These are phyloP conservation scores for Capronia epimyces DNA, from an alignment of 2,329 filamentous ascomycete genomes.

Conservation along the genomic window DNA sequence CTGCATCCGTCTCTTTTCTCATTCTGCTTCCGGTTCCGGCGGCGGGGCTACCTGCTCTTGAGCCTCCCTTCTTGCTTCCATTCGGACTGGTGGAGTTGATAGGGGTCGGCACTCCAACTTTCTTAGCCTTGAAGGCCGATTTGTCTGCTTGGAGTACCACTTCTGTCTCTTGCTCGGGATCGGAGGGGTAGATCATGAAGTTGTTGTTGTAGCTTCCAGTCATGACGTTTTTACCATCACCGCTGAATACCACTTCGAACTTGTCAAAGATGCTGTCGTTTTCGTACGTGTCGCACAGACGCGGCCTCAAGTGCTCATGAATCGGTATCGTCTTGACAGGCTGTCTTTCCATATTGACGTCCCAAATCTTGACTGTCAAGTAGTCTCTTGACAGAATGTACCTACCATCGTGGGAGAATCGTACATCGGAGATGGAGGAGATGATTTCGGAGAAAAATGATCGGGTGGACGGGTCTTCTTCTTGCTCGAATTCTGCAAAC, in stretches of 20 bases:
- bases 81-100: constrained; percentile 81
- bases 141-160: constrained; percentile 97
- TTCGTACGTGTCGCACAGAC: constrained; percentile 96
- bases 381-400: constrained; percentile 98
- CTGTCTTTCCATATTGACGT: constrained; percentile 97
- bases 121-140: constrained; percentile 99
- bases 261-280: constrained; percentile 99
- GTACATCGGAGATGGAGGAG: constrained; percentile 96
- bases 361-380: constrained; percentile 98
- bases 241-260: constrained; percentile 98
- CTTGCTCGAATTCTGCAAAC: constrained; percentile 85
- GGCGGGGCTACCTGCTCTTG: constrained; percentile 81
- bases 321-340: constrained; percentile 98
- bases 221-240: constrained; percentile 98
- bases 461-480: constrained; percentile 92
- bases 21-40: constrained; percentile 76
- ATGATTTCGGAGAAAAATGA: constrained; percentile 99
- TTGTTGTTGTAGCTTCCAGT: constrained; percentile 99
- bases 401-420: constrained; percentile 91
- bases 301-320: constrained; percentile 89
- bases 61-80: constrained; percentile 73
- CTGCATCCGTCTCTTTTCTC: constrained; percentile 97
- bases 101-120: constrained; percentile 93
- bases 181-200: constrained; percentile 99
- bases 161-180: constrained; percentile 92